phyloP scores from a whole-genome alignment of 768 basidiomycete species.

The Suillus bovinus region DNA sequence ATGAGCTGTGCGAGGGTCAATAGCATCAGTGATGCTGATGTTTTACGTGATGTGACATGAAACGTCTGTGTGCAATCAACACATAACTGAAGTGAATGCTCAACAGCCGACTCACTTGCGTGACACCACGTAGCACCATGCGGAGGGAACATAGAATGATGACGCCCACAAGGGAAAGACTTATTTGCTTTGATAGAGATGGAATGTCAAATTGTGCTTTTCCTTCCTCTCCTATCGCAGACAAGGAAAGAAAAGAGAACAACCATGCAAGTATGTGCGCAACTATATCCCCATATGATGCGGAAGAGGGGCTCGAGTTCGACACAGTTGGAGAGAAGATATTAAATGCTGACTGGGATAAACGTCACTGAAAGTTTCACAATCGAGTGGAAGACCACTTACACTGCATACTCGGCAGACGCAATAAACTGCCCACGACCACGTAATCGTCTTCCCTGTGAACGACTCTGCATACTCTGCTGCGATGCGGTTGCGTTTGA shows the following conservation, averaged over 20 bases:
- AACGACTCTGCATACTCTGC: slow-evolving; percentile 55
- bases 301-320: slow-evolving; percentile 38
- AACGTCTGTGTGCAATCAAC: slow-evolving; percentile 43
- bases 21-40: slow-evolving; percentile 76
- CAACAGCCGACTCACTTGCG: slow-evolving; percentile 43
- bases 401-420: slow-evolving; percentile 62
- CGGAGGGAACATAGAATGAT: slow-evolving; percentile 77
- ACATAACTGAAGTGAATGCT: background rate
- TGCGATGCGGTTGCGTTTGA: slow-evolving; percentile 49
- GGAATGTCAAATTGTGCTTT: slow-evolving; percentile 35
- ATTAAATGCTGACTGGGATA: slow-evolving; percentile 32
- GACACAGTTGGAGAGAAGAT: slow-evolving; percentile 30
- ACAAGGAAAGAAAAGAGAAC: slow-evolving; percentile 38
- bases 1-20: slow-evolving; percentile 80
- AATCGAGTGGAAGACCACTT: slow-evolving; percentile 26
- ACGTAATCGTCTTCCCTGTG: slow-evolving; percentile 51
- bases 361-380: slow-evolving; percentile 15
- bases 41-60: slow-evolving; percentile 63
- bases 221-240: slow-evolving; percentile 13
- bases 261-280: slow-evolving; percentile 43
- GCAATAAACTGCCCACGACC: slow-evolving; percentile 68
- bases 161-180: slow-evolving; percentile 69
- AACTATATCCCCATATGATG: slow-evolving; percentile 44
- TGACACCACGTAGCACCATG: slow-evolving; percentile 66
- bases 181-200: slow-evolving; percentile 53